Conservation (phyloP, 2,329 filamentous ascomycete genomes). For the Botryotinia convoluta region DNA sequence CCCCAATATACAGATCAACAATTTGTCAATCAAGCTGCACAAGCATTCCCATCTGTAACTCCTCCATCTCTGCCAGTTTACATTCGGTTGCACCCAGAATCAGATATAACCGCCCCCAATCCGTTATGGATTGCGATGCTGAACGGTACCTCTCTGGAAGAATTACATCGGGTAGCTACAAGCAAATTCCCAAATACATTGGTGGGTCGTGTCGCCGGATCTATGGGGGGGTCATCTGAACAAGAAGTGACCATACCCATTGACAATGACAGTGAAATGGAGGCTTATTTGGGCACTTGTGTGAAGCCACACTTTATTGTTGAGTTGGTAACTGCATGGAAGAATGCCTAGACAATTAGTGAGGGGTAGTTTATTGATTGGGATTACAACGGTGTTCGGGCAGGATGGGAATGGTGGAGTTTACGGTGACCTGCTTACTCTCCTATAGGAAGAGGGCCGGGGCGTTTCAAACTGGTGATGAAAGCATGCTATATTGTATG, state of each 20-base stretch:
- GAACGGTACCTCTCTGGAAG: conserved; percentile 51
- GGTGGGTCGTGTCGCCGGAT: conserved; percentile 62
- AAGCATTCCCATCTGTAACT: conserved; percentile 37
- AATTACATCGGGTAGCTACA: conserved; percentile 60
- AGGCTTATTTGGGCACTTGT: conserved; percentile 64
- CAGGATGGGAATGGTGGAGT: neutral
- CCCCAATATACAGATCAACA: conserved; percentile 37
- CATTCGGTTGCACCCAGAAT: conserved; percentile 66
- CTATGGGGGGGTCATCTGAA: conserved; percentile 54
- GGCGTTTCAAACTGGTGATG: neutral
- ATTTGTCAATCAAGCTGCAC: conserved; percentile 43
- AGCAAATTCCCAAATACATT: conserved; percentile 59
- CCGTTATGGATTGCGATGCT: conserved; percentile 68
- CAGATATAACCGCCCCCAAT: conserved; percentile 49
- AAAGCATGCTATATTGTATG: neutral
- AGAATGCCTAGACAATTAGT: conserved; percentile 27
- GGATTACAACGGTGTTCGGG: neutral
- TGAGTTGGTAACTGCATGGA: conserved; percentile 37
- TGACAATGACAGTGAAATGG: conserved; percentile 68
- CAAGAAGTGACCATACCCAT: conserved; percentile 63
- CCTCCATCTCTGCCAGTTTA: conserved; percentile 56
- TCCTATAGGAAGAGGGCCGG: neutral
- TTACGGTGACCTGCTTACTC: neutral
- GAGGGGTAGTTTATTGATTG: neutral
- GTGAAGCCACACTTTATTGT: conserved; percentile 38